Evolutionary conservation across 2,329 filamentous ascomycete genomes (phyloP).

Genomic region (Cladosporium sphaerospermum): DNA sequence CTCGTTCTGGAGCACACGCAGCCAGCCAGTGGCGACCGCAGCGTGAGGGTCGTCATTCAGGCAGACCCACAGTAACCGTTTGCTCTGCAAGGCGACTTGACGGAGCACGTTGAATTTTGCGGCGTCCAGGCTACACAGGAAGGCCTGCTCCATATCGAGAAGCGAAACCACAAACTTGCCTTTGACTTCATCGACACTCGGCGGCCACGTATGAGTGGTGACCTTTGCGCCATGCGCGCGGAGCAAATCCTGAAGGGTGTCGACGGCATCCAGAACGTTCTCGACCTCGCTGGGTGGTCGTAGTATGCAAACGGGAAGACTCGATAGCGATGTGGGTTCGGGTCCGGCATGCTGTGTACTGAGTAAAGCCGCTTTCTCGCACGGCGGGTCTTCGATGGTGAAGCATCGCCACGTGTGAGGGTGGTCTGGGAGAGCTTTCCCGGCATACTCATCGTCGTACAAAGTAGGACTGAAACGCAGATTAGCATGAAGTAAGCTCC

Average conservation of each 20-base stretch:
- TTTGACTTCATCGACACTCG: background rate
- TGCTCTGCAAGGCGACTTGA: background rate
- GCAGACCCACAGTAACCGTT: background rate
- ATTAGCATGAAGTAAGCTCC: no score
- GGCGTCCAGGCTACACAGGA: background rate
- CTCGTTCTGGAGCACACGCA: background rate
- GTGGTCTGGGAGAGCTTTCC: background rate
- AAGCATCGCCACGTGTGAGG: background rate
- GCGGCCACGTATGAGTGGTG: background rate
- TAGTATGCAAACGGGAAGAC: background rate
- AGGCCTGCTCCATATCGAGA: background rate
- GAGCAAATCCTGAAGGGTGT: background rate
- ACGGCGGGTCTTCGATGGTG: background rate
- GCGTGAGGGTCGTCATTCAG: background rate
- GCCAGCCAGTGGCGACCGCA: background rate
- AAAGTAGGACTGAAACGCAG: background rate
- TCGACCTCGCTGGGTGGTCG: no score
- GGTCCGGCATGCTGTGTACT: background rate
- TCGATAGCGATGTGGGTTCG: background rate
- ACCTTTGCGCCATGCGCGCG: background rate
- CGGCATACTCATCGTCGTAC: background rate
- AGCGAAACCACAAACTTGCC: background rate
- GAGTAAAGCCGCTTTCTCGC: background rate
- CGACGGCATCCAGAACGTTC: no score
- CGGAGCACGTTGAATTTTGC: background rate